These are phyloP conservation scores for Ustilago sp. DNA, from an alignment of 1,284 basidiomycete genomes.

Conservation along the genomic window DNA sequence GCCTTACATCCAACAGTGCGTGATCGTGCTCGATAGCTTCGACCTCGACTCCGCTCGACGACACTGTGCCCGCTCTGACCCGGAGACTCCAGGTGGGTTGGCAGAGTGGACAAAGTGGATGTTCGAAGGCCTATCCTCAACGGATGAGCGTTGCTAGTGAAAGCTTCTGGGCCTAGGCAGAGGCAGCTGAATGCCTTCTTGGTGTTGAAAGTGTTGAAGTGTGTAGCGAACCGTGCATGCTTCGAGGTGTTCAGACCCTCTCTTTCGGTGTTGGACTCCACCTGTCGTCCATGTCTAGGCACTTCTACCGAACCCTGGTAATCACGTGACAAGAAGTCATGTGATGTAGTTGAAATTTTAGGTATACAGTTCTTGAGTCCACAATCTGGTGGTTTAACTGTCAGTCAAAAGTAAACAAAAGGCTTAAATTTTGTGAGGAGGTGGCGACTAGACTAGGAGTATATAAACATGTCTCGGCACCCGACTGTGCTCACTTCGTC, in stretches of 20 bases:
- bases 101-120: not conserved
- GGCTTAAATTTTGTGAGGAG: too few species aligned
- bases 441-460: too few species aligned
- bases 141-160: not conserved
- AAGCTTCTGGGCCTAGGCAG: not conserved
- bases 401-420: too few species aligned
- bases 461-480: too few species aligned
- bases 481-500: too few species aligned
- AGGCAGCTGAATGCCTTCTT: not conserved
- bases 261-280: conserved; percentile 26
- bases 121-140: not conserved
- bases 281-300: conserved; percentile 1
- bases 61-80: not conserved
- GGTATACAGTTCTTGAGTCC: too few species aligned
- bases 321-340: too few species aligned
- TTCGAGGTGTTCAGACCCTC: not conserved
- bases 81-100: not conserved
- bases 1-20: not conserved
- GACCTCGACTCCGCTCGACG: not conserved
- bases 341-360: too few species aligned
- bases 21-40: not conserved
- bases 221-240: conserved; percentile 16
- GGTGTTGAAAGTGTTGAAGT: not conserved
- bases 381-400: too few species aligned
- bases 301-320: conserved; percentile 6